Conservation (phyloP, 2,329 filamentous ascomycete genomes). For the Blumeria hordei region DNA sequence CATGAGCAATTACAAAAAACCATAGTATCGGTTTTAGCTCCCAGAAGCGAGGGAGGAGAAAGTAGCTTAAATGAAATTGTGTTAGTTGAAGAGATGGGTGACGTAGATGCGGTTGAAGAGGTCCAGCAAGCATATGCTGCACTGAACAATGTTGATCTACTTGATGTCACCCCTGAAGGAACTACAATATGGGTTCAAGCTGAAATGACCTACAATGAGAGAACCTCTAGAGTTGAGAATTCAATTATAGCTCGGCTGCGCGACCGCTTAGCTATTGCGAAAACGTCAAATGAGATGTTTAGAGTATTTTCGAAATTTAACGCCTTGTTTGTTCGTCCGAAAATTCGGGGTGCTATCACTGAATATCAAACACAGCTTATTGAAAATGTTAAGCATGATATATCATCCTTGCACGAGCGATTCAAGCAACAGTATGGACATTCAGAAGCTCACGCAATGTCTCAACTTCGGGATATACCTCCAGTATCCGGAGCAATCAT, state of each 20-base stretch:
- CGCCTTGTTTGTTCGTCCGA: conserved; percentile 90
- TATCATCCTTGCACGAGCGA: conserved; percentile 74
- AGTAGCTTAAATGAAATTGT: conserved; percentile 35
- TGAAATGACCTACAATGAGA: conserved; percentile 90
- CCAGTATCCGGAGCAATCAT: conserved; percentile 94
- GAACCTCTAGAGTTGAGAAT: conserved; percentile 91
- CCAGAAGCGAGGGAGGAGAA: conserved; percentile 35
- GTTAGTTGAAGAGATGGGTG: conserved; percentile 80
- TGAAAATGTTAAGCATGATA: conserved; percentile 92
- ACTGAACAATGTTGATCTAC: conserved; percentile 77
- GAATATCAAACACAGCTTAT: conserved; percentile 97
- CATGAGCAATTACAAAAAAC: conserved; percentile 94
- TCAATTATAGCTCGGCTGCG: conserved; percentile 89
- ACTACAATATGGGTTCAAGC: conserved; percentile 83
- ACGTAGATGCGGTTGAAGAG: conserved; percentile 91
- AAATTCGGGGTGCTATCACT: conserved; percentile 91
- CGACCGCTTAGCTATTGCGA: conserved; percentile 81
- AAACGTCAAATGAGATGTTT: conserved; percentile 98
- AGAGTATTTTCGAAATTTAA: conserved; percentile 99
- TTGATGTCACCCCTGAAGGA: conserved; percentile 76
- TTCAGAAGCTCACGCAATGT: conserved; percentile 95
- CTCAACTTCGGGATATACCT: conserved; percentile 81
- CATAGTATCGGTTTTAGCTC: conserved; percentile 86
- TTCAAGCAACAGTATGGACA: conserved; percentile 99
- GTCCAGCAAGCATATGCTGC: conserved; percentile 87